Evolutionary conservation across 345 rosid genomes (phyloP), one percentile per base, ranked within the genome.

Genomic region (Gossypium arboreum): DNA sequence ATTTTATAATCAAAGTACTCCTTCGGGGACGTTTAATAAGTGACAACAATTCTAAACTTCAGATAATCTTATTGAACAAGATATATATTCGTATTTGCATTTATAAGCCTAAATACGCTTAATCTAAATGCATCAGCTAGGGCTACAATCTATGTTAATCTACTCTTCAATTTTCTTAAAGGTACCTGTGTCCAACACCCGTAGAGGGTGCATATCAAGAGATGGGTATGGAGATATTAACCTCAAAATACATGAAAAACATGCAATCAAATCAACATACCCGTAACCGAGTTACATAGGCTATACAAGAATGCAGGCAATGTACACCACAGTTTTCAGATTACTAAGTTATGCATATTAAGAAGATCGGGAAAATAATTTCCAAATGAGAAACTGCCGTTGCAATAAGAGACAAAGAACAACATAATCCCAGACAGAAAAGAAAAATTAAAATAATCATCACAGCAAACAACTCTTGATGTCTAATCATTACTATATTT

Each of bases 331-430:
- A 9, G 34, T 66, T 45, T 18, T 66, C 68, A 63, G 68, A 41
- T 39, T 10, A 39, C 13, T 39, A 17, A 17, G 22, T n/a, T 63
- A 17, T 9, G 68, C 24, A 63, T 39, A 39, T 39, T 39, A 63
- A 39, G 48, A 63, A 17, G 3, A 39, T 63, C 24, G 41, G 6
- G 41, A 9, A 63, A 63, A 39, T 39, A 39, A 62, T 16, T 34
- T 34, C 3, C 34, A 0, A 43, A 22, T 45, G 55, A 12, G 34
- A 44, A 44, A 66, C n/a, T 12, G n/a, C 9, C 71, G 11, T 44
- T 20, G 34, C 71, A 66, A 2, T 66, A 66, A 66, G 71, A 66
- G 71, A 45, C 55, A 45, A 45, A 20, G 20, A 48, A 68, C 57
- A 48, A 25, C 72, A 48, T 25, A 68, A 50, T 68, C 72, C 34